A percentile compares a stretch with the other conserved stretches of the same genome.
phyloP scores from a whole-genome alignment of 441 rosid species.

The Aleurites moluccanus region DNA sequence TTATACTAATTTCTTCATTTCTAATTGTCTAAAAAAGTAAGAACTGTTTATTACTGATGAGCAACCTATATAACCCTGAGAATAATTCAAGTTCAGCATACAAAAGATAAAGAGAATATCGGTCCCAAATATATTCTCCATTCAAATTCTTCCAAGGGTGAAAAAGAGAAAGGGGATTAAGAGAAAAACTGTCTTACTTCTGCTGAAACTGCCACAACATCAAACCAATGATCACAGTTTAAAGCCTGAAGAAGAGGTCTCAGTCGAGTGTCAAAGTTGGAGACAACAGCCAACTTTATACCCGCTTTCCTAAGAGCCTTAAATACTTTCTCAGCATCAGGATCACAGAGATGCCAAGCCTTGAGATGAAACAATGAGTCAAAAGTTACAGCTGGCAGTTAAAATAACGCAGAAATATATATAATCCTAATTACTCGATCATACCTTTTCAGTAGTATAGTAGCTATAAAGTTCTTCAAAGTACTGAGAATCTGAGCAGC shows the following conservation, averaged over 20 bases:
- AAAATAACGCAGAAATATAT: not conserved
- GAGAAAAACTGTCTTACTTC: constrained; percentile 51
- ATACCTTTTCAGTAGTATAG: constrained; percentile 78
- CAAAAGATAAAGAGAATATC: not conserved
- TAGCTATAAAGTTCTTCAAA: constrained; percentile 89
- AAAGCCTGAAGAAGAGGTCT: constrained; percentile 78
- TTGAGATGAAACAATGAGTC: constrained; percentile 21
- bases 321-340: constrained; percentile 79
- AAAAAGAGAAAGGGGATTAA: not conserved
- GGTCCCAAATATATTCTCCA: not conserved
- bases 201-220: constrained; percentile 93
- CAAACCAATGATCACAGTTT: constrained; percentile 88
- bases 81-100: not conserved
- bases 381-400: not conserved
- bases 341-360: constrained; percentile 98
- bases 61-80: not conserved
- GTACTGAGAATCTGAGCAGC: constrained; percentile 83
- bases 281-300: constrained; percentile 81
- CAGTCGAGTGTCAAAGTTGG: constrained; percentile 91
- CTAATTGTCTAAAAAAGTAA: not conserved
- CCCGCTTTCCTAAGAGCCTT: constrained; percentile 71
- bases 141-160: not conserved
- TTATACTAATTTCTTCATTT: not conserved
- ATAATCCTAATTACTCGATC: not conserved
- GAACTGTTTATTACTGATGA: not conserved